These are phyloP conservation scores for Castanea mollissima DNA, from an alignment of 306 rosid genomes.

Conservation along the genomic window DNA sequence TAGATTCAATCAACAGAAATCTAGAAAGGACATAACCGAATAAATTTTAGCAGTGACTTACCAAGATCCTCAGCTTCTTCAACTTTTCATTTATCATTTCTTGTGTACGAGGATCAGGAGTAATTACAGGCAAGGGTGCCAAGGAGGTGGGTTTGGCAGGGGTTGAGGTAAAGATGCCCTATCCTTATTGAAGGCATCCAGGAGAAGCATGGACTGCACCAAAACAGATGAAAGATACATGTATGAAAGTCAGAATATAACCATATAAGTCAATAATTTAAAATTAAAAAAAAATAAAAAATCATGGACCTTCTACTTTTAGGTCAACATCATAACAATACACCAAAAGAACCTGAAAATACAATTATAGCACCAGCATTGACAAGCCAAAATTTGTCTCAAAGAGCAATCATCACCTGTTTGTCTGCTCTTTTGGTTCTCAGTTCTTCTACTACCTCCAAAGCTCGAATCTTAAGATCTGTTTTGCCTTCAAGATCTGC, in stretches of 20 bases:
- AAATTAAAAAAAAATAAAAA: background rate
- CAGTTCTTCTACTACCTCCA: conserved; percentile 90
- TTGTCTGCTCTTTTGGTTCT: conserved; percentile 92
- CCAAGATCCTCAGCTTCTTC: conserved; percentile 99
- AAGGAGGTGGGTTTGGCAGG: conserved; percentile 85
- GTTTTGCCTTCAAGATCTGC: conserved; percentile 97
- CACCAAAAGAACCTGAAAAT: background rate
- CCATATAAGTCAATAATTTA: background rate
- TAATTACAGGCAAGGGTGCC: conserved; percentile 76
- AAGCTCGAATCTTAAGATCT: conserved; percentile 84
- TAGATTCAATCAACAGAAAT: background rate
- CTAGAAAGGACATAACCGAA: background rate
- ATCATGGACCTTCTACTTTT: background rate
- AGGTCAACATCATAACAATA: conserved; percentile 7
- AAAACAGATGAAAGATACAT: conserved; percentile 12
- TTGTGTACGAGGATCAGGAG: conserved; percentile 89
- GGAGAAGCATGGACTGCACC: conserved; percentile 78
- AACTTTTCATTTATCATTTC: conserved; percentile 99
- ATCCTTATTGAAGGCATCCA: conserved; percentile 97
- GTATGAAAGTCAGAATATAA: conserved; percentile 11
- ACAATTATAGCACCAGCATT: background rate
- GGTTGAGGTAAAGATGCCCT: conserved; percentile 97
- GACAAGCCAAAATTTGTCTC: conserved; percentile 11
- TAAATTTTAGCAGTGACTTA: conserved; percentile 32
- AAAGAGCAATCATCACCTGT: conserved; percentile 56